Evolutionary conservation across 2,329 filamentous ascomycete genomes (phyloP).

Genomic region (Alternaria viburni): DNA sequence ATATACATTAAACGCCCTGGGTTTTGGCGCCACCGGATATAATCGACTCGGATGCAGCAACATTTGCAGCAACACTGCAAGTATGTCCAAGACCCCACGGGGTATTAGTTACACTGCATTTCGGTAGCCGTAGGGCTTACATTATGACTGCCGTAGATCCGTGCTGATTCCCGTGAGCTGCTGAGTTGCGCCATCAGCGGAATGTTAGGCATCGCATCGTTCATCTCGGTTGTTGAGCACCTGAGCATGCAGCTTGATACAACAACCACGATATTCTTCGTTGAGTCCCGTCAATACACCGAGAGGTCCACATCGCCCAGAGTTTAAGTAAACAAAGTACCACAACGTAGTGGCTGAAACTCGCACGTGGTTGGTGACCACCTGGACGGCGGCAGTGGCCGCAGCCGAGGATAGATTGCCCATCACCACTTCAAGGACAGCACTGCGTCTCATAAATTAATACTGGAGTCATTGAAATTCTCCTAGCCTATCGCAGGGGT

Average conservation of each 20-base stretch:
- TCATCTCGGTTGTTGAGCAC: neutral
- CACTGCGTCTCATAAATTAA: slow-evolving; percentile 11
- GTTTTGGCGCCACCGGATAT: slow-evolving; percentile 7
- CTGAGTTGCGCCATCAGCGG: neutral
- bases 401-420: slow-evolving; percentile 13
- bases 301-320: slow-evolving; percentile 2
- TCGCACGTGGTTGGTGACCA: slow-evolving; percentile 4
- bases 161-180: neutral
- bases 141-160: neutral
- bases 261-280: neutral
- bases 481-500: slow-evolving; percentile 9
- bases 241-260: neutral
- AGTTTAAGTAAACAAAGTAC: neutral
- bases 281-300: neutral
- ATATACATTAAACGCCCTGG: slow-evolving; percentile 13
- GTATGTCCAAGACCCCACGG: neutral
- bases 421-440: slow-evolving; percentile 4
- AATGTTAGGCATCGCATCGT: neutral
- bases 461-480: neutral
- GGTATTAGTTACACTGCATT: slow-evolving; percentile 8
- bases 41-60: neutral
- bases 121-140: slow-evolving; percentile 1
- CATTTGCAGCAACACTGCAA: neutral
- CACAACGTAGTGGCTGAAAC: slow-evolving; percentile 1
- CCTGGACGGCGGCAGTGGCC: neutral